Conservation (phyloP, 345 rosid species). For the Isatis tinctoria region DNA sequence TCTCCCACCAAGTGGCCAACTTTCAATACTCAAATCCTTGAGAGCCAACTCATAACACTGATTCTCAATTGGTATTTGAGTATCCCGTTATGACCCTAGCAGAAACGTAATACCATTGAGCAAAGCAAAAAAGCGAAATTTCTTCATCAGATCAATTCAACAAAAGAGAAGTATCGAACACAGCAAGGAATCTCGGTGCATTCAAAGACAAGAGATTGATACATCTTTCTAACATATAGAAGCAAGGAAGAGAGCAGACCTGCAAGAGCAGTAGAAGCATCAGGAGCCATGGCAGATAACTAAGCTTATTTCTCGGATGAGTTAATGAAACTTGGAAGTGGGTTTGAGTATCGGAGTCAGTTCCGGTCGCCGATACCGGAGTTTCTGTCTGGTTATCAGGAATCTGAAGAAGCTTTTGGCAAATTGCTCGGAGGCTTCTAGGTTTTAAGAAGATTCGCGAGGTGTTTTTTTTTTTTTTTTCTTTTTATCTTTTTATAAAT, state of each 20-base stretch:
- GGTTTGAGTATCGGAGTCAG: background rate
- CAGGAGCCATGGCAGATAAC: slow-evolving; percentile 55
- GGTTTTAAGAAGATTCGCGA: slow-evolving; percentile 33
- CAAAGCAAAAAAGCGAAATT: background rate
- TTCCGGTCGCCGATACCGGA: background rate
- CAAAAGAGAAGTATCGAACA: background rate
- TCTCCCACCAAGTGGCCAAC: background rate
- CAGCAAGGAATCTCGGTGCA: background rate
- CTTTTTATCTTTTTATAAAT: background rate
- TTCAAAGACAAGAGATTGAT: background rate
- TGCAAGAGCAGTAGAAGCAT: slow-evolving; percentile 80
- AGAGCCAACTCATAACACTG: background rate
- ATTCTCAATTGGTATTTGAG: background rate
- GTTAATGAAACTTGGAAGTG: background rate
- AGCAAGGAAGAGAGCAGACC: slow-evolving; percentile 41
- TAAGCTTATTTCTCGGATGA: background rate
- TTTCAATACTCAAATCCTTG: background rate
- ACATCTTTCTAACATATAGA: background rate
- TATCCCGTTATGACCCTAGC: background rate
- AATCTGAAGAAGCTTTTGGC: background rate
- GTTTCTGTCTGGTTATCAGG: slow-evolving; percentile 24
- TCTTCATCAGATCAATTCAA: background rate
- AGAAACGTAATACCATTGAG: background rate
- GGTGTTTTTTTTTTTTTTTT: background rate
- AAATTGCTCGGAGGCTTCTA: slow-evolving; percentile 13